Base-by-base conservation (phyloP, 108 stramenopile genomes). In the Cyclostephanos invisitatus region DNA sequence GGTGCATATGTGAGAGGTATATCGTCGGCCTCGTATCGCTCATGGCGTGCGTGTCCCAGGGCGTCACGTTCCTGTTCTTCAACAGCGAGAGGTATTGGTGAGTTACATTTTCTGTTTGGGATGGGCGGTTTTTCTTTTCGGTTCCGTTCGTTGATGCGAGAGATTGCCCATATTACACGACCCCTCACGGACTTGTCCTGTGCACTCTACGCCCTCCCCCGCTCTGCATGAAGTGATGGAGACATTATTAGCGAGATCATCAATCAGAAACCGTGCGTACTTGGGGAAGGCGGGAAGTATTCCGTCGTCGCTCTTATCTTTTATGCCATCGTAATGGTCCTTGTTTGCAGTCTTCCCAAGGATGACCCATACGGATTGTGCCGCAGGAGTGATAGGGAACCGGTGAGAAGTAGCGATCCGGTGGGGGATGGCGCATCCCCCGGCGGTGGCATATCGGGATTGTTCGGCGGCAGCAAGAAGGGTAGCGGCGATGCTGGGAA, bases 41-140 rank as follows among this genome's bases (percentile, higher is more conserved):
- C 2, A 28, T 48, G 40, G 67, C 75, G n/a, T 75, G 67, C 49
- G 21, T 66, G 64, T 70, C 57, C 8, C 75, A 77, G 56, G 75
- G 75, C 53, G 17, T 64, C 21, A 70, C 75, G 0, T 77, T 77
- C 54, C 46, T 69, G 2, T 69, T 77, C 46, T 77, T 77, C 47
- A 69, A 77, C 27, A 77, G 75, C 64, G 62, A 70, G 17, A 56
- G 68, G 68, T 77, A 77, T 61, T 77, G 72, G 72, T 73, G 53
- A 73, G 70, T 62, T 2, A 4, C 4, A 32, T 32, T 32, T 32
- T 32, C 4, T 32, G 2, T 32, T n/a, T 12, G 42, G 22, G 25
- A n/a, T 22, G 46, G 21, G 12, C 1, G n/a, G 56, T 2, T 28
- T 22, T 7, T 28, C 28, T 7, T 6, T 62, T n/a, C n/a, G 37